Base-by-base conservation (phyloP, 139 green algal species). In the Haematococcus sp. region DNA sequence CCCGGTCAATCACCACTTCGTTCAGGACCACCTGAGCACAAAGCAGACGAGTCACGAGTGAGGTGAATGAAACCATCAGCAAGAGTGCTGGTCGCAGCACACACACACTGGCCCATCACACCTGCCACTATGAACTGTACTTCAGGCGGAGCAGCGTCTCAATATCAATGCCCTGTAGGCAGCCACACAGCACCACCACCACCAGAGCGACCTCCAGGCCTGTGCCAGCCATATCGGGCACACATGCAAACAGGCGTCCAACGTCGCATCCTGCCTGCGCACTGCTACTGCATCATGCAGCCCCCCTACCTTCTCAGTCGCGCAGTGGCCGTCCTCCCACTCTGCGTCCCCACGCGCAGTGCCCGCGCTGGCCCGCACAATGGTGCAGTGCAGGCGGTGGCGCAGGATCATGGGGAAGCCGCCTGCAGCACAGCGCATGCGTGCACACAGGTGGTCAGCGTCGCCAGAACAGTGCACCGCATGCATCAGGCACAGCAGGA, bases 1-100 rank as follows among this genome's bases (percentile, higher is more conserved):
- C 93, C 7, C 93, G 69, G 71, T 98, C 93, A 20, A 98, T 91
- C 2, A 95, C 91, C 64, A 93, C 87, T 83, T 98, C 94, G 64
- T 98, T 98, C 9, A 98, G 78, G 34, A 93, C 89, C 34, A 89
- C 80, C 54, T 82, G 77, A 31, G 79, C 68, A 43, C 55, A 56
- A 63, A 46, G 63, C 19, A 71, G 46, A 52, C 16, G n/a, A 65
- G 56, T n/a, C 27, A 75, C 4, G 23, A 68, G 30, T 35, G 32
- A 75, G 31, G 9, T 28, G 11, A 30, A 55, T 13, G 46, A 16
- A 23, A 23, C 46, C 46, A 55, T 23, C 13, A 55, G 46, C 46
- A 55, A 55, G 16, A 16, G 46, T 55, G 46, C 46, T 23, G 46
- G n/a, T n/a, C n/a, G n/a, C n/a, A n/a, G n/a, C n/a, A n/a, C n/a